Evolutionary conservation across 2,329 filamentous ascomycete species (phyloP).

Genomic region (Trichoderma koningii): DNA sequence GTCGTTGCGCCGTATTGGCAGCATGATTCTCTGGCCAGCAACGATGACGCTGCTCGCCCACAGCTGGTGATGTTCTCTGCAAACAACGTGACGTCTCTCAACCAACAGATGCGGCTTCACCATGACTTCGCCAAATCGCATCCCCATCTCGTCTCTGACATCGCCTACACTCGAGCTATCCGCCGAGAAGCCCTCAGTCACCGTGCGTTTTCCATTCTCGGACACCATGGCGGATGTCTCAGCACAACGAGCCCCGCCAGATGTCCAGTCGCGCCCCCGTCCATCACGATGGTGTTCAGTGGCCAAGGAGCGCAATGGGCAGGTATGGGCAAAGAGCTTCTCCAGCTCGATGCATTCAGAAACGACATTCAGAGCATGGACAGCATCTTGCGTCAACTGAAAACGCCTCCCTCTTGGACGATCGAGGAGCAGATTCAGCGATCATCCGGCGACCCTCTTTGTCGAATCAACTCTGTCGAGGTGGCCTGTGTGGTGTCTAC

Average conservation of each 20-base stretch:
- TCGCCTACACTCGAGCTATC: slow-evolving; percentile 23
- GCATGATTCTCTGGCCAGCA: not conserved
- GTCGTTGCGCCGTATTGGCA: slow-evolving; percentile 10
- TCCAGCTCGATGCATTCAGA: slow-evolving; percentile 31
- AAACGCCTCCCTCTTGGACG: slow-evolving; percentile 17
- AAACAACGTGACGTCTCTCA: slow-evolving; percentile 14
- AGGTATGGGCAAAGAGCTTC: slow-evolving; percentile 40
- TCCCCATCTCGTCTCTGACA: not conserved
- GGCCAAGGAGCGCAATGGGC: slow-evolving; percentile 43
- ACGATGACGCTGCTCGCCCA: not conserved
- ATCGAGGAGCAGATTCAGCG: slow-evolving; percentile 27
- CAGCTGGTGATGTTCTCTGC: slow-evolving; percentile 25
- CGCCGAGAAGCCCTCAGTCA: not conserved
- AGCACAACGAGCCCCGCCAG: not conserved
- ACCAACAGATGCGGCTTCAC: slow-evolving; percentile 15
- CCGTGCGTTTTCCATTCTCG: slow-evolving; percentile 1
- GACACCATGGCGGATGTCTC: not conserved
- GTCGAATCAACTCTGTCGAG: slow-evolving; percentile 19
- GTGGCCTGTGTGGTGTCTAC: slow-evolving; percentile 43
- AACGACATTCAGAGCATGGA: slow-evolving; percentile 25
- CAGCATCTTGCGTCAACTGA: not conserved
- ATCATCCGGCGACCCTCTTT: slow-evolving; percentile 10
- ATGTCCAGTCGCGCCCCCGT: not conserved
- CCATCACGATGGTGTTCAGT: slow-evolving; percentile 36
- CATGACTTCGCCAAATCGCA: not conserved